These are phyloP conservation scores for Chalara sp. DNA, from an alignment of 2,329 filamentous ascomycete genomes.

Conservation along the genomic window DNA sequence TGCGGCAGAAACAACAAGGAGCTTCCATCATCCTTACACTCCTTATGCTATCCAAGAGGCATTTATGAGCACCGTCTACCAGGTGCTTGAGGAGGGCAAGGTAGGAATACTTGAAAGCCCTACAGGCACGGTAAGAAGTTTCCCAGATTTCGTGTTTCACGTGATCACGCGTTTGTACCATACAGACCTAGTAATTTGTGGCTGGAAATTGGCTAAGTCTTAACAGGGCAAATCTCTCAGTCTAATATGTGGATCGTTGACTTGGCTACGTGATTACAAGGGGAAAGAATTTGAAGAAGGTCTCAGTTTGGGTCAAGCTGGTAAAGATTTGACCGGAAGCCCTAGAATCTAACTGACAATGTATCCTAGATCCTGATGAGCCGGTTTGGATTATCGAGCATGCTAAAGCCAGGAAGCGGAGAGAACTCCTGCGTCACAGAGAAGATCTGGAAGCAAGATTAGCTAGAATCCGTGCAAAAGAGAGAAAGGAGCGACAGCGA, in stretches of 20 bases:
- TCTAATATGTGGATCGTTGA: conserved; percentile 64
- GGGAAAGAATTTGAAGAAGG: conserved; percentile 29
- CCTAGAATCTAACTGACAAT: background rate
- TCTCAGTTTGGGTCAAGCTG: conserved; percentile 17
- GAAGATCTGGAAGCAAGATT: conserved; percentile 55
- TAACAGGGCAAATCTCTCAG: conserved; percentile 62
- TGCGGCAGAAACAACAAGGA: conserved; percentile 5
- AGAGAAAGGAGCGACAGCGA: conserved; percentile 44
- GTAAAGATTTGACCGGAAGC: conserved; percentile 8
- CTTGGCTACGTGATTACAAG: conserved; percentile 66
- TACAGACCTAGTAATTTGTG: background rate
- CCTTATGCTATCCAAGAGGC: conserved; percentile 65
- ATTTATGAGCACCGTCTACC: conserved; percentile 65
- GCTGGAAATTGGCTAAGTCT: background rate
- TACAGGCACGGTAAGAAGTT: conserved; percentile 44
- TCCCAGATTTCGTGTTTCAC: background rate
- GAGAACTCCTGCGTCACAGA: conserved; percentile 46
- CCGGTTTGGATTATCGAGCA: conserved; percentile 66
- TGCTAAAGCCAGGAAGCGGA: conserved; percentile 47
- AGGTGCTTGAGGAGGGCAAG: conserved; percentile 58
- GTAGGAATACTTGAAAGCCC: conserved; percentile 69
- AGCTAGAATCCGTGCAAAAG: conserved; percentile 47
- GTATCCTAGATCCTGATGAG: conserved; percentile 42
- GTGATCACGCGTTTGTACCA: background rate
- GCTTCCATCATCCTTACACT: conserved; percentile 64